A percentile compares a stretch with the other conserved stretches of the same genome.
phyloP scores from a whole-genome alignment of 2,329 filamentous ascomycete species.

The Fusarium sp. region DNA sequence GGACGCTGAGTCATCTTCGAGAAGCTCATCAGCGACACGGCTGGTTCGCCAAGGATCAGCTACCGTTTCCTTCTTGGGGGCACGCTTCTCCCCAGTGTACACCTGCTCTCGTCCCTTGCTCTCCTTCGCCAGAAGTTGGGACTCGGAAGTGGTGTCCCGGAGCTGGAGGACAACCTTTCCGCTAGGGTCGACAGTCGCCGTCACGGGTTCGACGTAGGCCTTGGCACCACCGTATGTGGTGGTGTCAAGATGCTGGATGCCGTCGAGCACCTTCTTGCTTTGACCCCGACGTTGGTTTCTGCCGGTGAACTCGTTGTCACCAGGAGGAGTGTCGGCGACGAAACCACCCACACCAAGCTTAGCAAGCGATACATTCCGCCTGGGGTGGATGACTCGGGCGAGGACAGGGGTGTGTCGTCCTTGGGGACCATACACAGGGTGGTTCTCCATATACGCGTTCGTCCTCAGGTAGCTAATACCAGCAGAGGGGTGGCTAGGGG shows the following conservation, averaged over 20 bases:
- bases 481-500: constrained; percentile 70
- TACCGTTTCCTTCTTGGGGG: constrained; percentile 13
- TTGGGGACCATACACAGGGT: constrained; percentile 72
- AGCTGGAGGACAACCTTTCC: constrained; percentile 62
- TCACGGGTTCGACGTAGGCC: constrained; percentile 60
- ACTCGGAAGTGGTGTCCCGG: constrained; percentile 52
- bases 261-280: constrained; percentile 46
- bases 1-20: constrained; percentile 28
- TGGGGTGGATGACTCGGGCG: constrained; percentile 64
- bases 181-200: constrained; percentile 60
- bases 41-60: constrained; percentile 37
- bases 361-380: constrained; percentile 48
- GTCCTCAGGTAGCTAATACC: constrained; percentile 73
- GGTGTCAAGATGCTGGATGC: constrained; percentile 59
- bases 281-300: constrained; percentile 34
- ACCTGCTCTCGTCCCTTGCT: constrained; percentile 51
- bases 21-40: constrained; percentile 46
- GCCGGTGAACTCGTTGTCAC: constrained; percentile 58
- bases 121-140: constrained; percentile 61
- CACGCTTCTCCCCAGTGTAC: constrained; percentile 45
- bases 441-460: constrained; percentile 66
- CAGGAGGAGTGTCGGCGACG: constrained; percentile 56
- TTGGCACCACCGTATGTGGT: constrained; percentile 65
- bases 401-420: constrained; percentile 60
- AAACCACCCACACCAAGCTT: constrained; percentile 69